These are phyloP conservation scores for Aureobasidium sp. DNA, from an alignment of 2,329 filamentous ascomycete species.

Conservation along the genomic window DNA sequence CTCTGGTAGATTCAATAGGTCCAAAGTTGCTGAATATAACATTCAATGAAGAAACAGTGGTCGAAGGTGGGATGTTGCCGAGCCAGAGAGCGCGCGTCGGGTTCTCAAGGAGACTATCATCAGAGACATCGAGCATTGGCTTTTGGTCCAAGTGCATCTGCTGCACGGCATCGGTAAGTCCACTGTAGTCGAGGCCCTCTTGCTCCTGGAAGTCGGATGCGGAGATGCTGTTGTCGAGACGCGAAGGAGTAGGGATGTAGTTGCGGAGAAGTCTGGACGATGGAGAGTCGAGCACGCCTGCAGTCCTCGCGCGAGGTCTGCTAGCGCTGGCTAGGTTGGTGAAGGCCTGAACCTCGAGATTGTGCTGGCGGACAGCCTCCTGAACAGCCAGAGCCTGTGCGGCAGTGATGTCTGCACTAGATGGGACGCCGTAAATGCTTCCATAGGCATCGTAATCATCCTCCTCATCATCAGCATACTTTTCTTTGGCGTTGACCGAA, in stretches of 20 bases:
- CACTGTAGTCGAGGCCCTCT: constrained; percentile 72
- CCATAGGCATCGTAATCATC: constrained; percentile 55
- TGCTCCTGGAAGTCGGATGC: constrained; percentile 66
- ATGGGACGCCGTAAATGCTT: constrained; percentile 51
- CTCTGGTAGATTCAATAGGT: constrained; percentile 80
- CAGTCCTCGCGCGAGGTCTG: constrained; percentile 82
- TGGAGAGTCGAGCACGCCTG: constrained; percentile 79
- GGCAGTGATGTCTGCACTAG: constrained; percentile 50
- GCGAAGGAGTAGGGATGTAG: constrained; percentile 69
- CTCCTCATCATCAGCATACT: constrained; percentile 85
- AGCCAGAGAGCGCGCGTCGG: constrained; percentile 94
- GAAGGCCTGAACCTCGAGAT: constrained; percentile 87
- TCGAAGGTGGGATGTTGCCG: constrained; percentile 93
- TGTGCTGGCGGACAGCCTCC: constrained; percentile 79
- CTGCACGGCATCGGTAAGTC: constrained; percentile 74
- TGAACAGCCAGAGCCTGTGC: constrained; percentile 53
- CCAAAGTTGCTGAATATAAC: constrained; percentile 96
- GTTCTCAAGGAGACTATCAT: constrained; percentile 76
- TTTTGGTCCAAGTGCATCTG: constrained; percentile 67
- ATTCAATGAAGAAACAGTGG: constrained; percentile 86
- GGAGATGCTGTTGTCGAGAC: constrained; percentile 68
- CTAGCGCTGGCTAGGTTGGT: constrained; percentile 74
- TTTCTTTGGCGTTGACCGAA: constrained; percentile 97
- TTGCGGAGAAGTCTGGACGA: constrained; percentile 56
- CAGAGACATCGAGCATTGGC: constrained; percentile 56